These are phyloP conservation scores for Leccinum variicolor DNA, from an alignment of 768 basidiomycete genomes.

Conservation along the genomic window DNA sequence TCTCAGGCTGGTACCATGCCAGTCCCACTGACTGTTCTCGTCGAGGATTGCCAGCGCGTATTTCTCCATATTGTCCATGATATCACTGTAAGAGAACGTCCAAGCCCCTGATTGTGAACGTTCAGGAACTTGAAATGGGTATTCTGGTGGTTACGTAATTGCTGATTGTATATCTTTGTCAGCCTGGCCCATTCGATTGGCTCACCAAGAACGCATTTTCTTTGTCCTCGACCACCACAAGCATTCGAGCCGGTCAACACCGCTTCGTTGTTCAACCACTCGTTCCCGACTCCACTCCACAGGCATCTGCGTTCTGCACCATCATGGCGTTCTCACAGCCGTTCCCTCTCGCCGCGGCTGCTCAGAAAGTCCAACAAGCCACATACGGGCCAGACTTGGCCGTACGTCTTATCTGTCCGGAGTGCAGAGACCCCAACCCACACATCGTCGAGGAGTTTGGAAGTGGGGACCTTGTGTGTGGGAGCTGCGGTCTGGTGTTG, in stretches of 20 bases:
- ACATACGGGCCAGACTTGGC: slow-evolving; percentile 80
- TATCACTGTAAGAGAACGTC: too few relatives aligned
- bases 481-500: slow-evolving; percentile 88
- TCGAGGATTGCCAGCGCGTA: too few relatives aligned
- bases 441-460: slow-evolving; percentile 98
- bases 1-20: too few relatives aligned
- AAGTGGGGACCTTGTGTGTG: slow-evolving; percentile 95
- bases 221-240: slow-evolving; percentile 23
- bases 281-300: slow-evolving; percentile 18
- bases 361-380: slow-evolving; percentile 50
- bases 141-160: too few relatives aligned
- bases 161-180: slow-evolving; percentile 16
- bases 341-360: slow-evolving; percentile 65
- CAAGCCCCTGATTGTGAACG: too few relatives aligned
- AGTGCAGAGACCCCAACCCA: slow-evolving; percentile 90
- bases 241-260: slow-evolving; percentile 11
- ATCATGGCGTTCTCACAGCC: slow-evolving; percentile 72
- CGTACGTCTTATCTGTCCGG: slow-evolving; percentile 90
- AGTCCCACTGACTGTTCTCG: too few relatives aligned
- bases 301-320: slow-evolving; percentile 7
- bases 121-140: too few relatives aligned
- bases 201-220: slow-evolving; percentile 1
- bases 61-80: too few relatives aligned
- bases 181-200: slow-evolving; percentile 17
- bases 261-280: slow-evolving; percentile 11